Evolutionary conservation across 148 eudicot species (phyloP), one percentile per base, ranked within the genome.

Genomic region (Rhododendron williamsianum): DNA sequence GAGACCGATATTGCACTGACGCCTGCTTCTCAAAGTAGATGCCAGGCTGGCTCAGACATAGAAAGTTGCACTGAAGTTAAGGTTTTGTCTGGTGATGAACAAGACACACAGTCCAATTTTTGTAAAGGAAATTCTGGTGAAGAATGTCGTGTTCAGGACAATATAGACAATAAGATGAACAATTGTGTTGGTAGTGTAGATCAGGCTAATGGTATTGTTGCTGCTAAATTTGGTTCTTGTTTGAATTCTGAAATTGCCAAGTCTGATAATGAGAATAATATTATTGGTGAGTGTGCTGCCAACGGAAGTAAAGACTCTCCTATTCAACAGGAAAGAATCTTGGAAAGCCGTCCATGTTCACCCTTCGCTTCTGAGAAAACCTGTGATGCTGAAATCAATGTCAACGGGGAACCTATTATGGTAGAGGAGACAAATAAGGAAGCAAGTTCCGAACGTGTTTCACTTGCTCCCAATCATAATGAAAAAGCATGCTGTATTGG

Each of bases 171-270:
- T 38, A 72, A 80, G 58, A 82, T 52, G 83, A 85, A 43, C 71
- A 86, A 87, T 76, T 85, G 90, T 82, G 80, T 83, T 46, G 84
- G 82, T 76, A 79, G 33, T 8, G 27, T 88, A 25, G 91, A 87
- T 69, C 87, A 87, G 85, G 85, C 84, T 83, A 78, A 69, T 60
- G 91, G 80, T 76, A 72, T 13, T 41, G 87, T 81, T 78, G 82
- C 84, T 43, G 87, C 83, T 77, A 83, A 89, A 83, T 78, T 84
- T 76, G 86, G 82, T 85, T 63, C 45, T 83, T 85, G 60, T 85
- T 88, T 89, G 60, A 91, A 77, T 84, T 74, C 88, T 82, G 93
- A 88, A 86, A 85, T 82, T 89, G 71, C 81, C 43, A 25, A 84
- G 78, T 41, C 88, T 36, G 87, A 56, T 72, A 86, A 86, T 74